A percentile compares a stretch with the other conserved stretches of the same genome.
Evolutionary conservation across 2,329 filamentous ascomycete species (phyloP).

Genomic region (Trichoderma asperellum): DNA sequence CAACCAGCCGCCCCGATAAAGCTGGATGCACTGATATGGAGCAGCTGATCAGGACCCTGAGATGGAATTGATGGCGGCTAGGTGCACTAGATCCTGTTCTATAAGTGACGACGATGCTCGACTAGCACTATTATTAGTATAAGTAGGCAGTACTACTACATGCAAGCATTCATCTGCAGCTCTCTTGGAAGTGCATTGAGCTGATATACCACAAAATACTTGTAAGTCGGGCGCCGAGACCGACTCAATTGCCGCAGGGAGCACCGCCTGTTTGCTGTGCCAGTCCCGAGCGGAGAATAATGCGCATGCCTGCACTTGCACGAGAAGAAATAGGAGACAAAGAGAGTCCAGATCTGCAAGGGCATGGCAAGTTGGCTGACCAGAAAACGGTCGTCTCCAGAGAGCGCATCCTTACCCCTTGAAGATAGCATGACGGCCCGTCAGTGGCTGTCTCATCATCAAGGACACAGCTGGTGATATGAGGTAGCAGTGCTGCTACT

Average conservation of each 20-base stretch:
- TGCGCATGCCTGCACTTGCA: neutral
- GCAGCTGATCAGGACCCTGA: neutral
- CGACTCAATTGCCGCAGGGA: neutral
- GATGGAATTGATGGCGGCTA: neutral
- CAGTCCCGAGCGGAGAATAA: neutral
- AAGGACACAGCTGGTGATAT: neutral
- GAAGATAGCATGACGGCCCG: neutral
- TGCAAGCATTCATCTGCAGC: neutral
- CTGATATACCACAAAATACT: neutral
- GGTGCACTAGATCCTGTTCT: neutral
- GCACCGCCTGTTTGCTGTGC: neutral
- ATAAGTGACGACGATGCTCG: constrained; percentile 5
- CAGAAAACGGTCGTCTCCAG: neutral
- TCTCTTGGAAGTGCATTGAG: neutral
- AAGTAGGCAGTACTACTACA: neutral
- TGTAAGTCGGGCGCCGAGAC: neutral
- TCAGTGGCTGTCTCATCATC: neutral
- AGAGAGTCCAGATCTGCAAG: constrained; percentile 7
- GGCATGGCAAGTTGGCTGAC: constrained; percentile 5
- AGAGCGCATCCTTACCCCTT: neutral
- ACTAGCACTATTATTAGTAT: neutral
- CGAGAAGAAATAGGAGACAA: neutral
- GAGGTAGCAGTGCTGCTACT: neutral
- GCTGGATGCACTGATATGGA: neutral
- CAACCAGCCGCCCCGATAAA: neutral